Conservation (phyloP, 164 flowering plant genomes). For the Magnolia changhungtana region DNA sequence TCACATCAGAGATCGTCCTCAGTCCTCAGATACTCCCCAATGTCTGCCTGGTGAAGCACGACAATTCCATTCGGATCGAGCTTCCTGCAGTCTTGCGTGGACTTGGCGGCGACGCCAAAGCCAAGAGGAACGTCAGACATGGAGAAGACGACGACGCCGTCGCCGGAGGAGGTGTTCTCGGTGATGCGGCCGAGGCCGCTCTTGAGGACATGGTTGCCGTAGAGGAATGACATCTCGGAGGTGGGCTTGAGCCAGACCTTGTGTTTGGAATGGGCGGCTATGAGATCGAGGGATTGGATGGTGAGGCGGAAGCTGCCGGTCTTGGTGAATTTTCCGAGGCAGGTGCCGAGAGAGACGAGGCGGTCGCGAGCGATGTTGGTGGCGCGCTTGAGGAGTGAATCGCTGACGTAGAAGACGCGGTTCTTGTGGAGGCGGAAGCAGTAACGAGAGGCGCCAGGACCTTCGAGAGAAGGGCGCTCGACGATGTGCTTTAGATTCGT, state of each 20-base stretch:
- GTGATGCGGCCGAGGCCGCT: conserved; percentile 82
- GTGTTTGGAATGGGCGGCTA: conserved; percentile 80
- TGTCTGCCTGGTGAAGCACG: conserved; percentile 76
- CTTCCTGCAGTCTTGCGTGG: conserved; percentile 79
- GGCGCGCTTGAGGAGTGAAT: conserved; percentile 57
- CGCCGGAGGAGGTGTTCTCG: conserved; percentile 57
- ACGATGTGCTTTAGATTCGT: conserved; percentile 68
- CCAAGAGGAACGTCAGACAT: conserved; percentile 89
- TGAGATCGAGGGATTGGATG: conserved; percentile 42
- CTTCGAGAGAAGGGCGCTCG: conserved; percentile 57
- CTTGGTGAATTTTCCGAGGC: conserved; percentile 65
- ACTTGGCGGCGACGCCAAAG: conserved; percentile 75
- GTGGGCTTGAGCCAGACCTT: conserved; percentile 95
- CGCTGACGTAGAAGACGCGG: conserved; percentile 56
- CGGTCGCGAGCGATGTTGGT: conserved; percentile 51
- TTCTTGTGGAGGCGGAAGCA: conserved; percentile 68
- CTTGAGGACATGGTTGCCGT: conserved; percentile 82
- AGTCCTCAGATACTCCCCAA: conserved; percentile 85
- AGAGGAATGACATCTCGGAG: conserved; percentile 81
- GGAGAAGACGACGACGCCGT: conserved; percentile 86
- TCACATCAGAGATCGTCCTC: conserved; percentile 41
- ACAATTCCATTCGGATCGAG: conserved; percentile 88
- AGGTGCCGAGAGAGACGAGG: conserved; percentile 50
- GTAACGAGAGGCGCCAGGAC: conserved; percentile 45
- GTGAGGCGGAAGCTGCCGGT: conserved; percentile 70